phyloP scores from a whole-genome alignment of 2,329 filamentous ascomycete species.

The Talaromyces sp. region DNA sequence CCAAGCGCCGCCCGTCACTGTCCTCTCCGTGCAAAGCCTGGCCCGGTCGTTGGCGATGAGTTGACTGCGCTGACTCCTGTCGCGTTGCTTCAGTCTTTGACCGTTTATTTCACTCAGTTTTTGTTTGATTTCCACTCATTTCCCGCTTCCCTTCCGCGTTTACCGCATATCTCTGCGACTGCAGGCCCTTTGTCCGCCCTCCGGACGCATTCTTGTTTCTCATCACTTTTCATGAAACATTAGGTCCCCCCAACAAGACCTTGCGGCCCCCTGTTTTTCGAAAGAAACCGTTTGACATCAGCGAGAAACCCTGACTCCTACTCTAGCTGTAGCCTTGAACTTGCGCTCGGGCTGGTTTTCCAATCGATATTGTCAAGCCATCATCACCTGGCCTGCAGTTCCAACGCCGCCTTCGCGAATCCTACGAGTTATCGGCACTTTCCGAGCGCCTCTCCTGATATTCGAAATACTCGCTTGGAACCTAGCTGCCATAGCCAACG shows the following conservation, averaged over 20 bases:
- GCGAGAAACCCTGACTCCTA: not conserved
- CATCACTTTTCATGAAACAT: not conserved
- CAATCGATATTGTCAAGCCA: not conserved
- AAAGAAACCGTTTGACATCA: not conserved
- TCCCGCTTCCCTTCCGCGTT: not conserved
- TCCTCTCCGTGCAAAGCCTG: not conserved
- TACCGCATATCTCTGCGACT: not conserved
- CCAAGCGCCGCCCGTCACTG: not conserved
- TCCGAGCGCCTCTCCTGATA: not conserved
- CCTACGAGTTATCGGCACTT: not conserved
- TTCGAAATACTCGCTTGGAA: not conserved
- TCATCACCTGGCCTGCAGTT: not conserved
- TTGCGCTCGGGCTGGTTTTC: not conserved
- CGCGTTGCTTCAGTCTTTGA: not conserved
- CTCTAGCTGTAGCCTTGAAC: not conserved
- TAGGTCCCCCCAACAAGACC: not conserved
- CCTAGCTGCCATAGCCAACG: not conserved
- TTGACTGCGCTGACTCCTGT: not conserved
- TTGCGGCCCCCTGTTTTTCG: not conserved
- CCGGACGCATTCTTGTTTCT: slow-evolving; percentile 1
- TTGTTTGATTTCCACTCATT: not conserved
- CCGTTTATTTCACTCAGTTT: not conserved
- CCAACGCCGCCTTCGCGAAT: not conserved
- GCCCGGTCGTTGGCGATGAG: not conserved
- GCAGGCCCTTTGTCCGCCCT: not conserved